Conservation (phyloP, 1,284 basidiomycete species). For the Trametes sp. region DNA sequence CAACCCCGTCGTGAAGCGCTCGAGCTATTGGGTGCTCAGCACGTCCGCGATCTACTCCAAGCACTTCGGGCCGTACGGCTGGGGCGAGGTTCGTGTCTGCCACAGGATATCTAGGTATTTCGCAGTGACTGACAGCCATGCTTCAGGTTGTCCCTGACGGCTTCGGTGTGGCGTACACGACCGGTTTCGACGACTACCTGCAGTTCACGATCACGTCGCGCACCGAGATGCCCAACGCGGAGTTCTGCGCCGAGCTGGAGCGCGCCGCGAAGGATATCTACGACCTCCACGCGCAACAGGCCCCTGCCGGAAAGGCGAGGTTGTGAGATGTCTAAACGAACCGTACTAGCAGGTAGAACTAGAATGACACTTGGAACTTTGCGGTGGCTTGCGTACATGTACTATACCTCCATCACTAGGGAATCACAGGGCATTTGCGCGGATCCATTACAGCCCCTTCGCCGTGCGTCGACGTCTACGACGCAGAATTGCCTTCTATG, state of each 20-base stretch:
- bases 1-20: conserved; percentile 74
- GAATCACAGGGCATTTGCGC: neutral
- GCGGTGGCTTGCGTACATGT: too few species aligned
- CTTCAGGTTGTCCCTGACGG: conserved; percentile 78
- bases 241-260: conserved; percentile 71
- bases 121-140: neutral
- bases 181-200: conserved; percentile 77
- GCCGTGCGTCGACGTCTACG: neutral
- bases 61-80: conserved; percentile 84
- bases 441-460: too few species aligned
- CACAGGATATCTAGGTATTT: neutral
- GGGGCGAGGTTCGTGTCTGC: conserved; percentile 70
- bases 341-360: neutral
- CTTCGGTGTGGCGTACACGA: conserved; percentile 82
- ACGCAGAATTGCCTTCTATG: conserved; percentile 22
- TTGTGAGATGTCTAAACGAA: conserved; percentile 5
- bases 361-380: too few species aligned
- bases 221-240: conserved; percentile 75
- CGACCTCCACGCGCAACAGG: conserved; percentile 35
- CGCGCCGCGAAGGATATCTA: conserved; percentile 74
- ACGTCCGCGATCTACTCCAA: conserved; percentile 90
- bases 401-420: neutral
- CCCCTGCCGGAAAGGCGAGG: conserved; percentile 19
- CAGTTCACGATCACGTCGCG: conserved; percentile 86
- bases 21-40: conserved; percentile 77